phyloP scores from a whole-genome alignment of 1,284 basidiomycete genomes.

The Paramarasmius palmivorus region DNA sequence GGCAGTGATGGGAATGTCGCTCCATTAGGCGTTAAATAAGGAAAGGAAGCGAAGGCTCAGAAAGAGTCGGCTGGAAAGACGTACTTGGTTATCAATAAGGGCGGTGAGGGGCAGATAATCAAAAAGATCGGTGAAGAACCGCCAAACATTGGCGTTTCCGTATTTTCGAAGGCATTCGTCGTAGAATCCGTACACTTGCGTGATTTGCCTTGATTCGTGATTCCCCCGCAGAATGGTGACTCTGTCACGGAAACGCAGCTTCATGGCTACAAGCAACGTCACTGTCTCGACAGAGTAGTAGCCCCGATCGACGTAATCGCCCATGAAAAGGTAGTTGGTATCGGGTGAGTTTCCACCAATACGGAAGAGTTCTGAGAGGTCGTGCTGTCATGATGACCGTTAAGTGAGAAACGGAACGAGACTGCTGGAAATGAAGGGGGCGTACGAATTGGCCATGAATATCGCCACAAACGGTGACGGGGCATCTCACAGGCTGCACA shows the following conservation, averaged over 20 bases:
- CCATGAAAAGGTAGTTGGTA: constrained; percentile 99
- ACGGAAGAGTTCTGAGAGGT: constrained; percentile 98
- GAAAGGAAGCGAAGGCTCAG: constrained; percentile 5
- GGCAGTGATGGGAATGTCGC: not conserved
- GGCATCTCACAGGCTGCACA: constrained; percentile 97
- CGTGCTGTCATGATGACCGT: constrained; percentile 65
- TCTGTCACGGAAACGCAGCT: constrained; percentile 97
- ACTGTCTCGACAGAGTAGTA: constrained; percentile 99
- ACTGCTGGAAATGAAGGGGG: constrained; percentile 31
- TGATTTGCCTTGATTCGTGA: constrained; percentile 99
- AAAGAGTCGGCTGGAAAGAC: constrained; percentile 33
- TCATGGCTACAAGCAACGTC: constrained; percentile 96
- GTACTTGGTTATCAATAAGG: constrained; percentile 96
- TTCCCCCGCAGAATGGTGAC: constrained; percentile 98
- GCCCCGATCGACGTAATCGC: constrained; percentile 98
- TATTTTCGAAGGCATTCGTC: constrained; percentile 99
- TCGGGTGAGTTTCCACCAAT: constrained; percentile 99
- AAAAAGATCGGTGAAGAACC: constrained; percentile 98
- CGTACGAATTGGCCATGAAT: constrained; percentile 99
- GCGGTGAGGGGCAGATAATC: constrained; percentile 97
- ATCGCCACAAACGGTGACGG: constrained; percentile 96
- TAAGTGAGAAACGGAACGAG: constrained; percentile 22
- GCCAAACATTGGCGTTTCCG: constrained; percentile 99
- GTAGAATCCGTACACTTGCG: constrained; percentile 99
- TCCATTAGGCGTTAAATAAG: constrained; percentile 16